These are phyloP conservation scores for Exophiala phaeomuriformis DNA, from an alignment of 2,329 filamentous ascomycete species.

Conservation along the genomic window DNA sequence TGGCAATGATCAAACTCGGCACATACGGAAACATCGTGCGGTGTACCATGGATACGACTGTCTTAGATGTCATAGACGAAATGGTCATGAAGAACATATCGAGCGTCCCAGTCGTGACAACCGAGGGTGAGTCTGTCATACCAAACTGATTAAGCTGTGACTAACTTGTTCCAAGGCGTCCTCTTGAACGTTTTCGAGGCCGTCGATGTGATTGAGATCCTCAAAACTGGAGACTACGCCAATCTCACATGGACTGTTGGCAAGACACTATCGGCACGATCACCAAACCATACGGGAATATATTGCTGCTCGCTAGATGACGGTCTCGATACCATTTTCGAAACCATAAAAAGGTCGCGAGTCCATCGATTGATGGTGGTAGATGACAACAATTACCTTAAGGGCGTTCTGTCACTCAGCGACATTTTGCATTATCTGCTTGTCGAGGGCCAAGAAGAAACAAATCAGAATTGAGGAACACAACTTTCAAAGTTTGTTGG, in stretches of 20 bases:
- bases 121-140: constrained; percentile 47
- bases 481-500: not conserved
- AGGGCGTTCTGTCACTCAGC: constrained; percentile 84
- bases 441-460: constrained; percentile 59
- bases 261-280: constrained; percentile 50
- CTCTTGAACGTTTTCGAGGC: constrained; percentile 96
- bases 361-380: constrained; percentile 91
- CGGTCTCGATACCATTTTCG: constrained; percentile 89
- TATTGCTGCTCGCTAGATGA: constrained; percentile 93
- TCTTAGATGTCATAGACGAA: constrained; percentile 88
- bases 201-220: constrained; percentile 91
- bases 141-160: not conserved
- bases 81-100: constrained; percentile 92
- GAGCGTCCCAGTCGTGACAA: constrained; percentile 85
- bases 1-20: constrained; percentile 76
- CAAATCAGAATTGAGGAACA: constrained; percentile 4
- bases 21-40: constrained; percentile 76
- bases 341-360: constrained; percentile 88
- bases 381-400: constrained; percentile 77
- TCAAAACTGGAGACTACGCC: constrained; percentile 88
- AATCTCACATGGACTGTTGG: constrained; percentile 80
- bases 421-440: constrained; percentile 95
- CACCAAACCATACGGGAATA: constrained; percentile 81
- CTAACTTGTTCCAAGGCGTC: constrained; percentile 39
- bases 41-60: constrained; percentile 78